Base-by-base conservation (phyloP, 305 asterid species). In the Fraxinus dipetala region DNA sequence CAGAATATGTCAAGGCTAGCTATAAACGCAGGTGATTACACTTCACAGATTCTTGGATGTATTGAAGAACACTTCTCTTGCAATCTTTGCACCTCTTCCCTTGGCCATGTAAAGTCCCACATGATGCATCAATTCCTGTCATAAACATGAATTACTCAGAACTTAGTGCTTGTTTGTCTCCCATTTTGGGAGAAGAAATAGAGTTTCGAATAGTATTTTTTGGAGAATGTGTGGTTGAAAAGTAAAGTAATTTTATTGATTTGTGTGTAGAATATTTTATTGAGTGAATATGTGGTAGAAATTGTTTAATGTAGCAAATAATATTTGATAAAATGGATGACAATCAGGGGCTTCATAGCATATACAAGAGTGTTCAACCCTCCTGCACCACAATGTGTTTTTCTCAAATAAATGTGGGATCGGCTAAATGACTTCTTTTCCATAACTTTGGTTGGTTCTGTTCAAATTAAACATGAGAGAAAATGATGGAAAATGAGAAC, bases 71-170 rank as follows among this genome's bases (percentile, higher is more conserved):
- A 91, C 80, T 85, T 91, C 80, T 69, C 54, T 80, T 3, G 92
- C 95, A 61, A 91, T 88, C 85, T 83, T 90, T 54, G 95, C 93
- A 59, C 95, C 95, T 82, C 95, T 87, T 54, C 88, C 91, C 86
- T 87, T 90, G 1, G 93, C 93, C 92, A 91, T 91, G 82, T 91
- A 88, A 34, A 91, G 92, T 72, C 93, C 95, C 63, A 91, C 85
- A 43, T 91, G 95, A 79, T 90, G 93, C 95, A 89, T 91, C 80
- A 91, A 76, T 74, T 89, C 92, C 93, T 91, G 90, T 85, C 84
- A 77, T 18, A 40, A 67, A 28, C n/a, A 40, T 43, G 9, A 78
- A 54, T 51, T 24, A 26, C 31, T 72, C 48, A 54, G 22, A 43
- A 13, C 76, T 78, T 10, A 10, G n/a, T n/a, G n/a, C n/a, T n/a